Conservation (phyloP, 805 yeast species). For the Kluyveromyces lactis region DNA sequence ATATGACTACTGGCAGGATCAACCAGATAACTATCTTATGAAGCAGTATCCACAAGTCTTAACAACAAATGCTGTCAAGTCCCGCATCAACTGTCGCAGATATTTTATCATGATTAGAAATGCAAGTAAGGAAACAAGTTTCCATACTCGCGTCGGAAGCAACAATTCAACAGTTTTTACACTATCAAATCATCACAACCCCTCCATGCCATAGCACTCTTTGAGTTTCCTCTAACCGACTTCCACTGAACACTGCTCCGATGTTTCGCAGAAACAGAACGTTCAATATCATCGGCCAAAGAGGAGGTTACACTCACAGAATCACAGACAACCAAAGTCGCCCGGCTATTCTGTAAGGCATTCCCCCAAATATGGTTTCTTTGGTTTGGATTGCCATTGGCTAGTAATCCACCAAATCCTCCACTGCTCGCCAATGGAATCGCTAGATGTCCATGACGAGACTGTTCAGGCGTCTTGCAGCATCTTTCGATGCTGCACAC, state of each 20-base stretch:
- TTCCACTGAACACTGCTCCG: slow-evolving; percentile 26
- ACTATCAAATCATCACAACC: slow-evolving; percentile 9
- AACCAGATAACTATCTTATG: slow-evolving; percentile 34
- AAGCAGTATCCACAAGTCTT: slow-evolving; percentile 5
- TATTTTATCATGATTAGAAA: background rate
- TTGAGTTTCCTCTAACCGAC: slow-evolving; percentile 23
- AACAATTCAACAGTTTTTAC: slow-evolving; percentile 12
- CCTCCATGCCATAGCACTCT: slow-evolving; percentile 25
- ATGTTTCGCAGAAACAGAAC: slow-evolving; percentile 17
- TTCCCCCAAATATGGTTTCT: slow-evolving; percentile 24
- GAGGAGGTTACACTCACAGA: slow-evolving; percentile 27
- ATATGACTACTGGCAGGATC: slow-evolving; percentile 46
- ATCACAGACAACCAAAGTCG: slow-evolving; percentile 14
- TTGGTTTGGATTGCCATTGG: slow-evolving; percentile 23
- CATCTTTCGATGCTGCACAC: slow-evolving; percentile 8
- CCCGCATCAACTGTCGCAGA: background rate
- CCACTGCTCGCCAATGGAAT: slow-evolving; percentile 28
- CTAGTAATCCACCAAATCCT: slow-evolving; percentile 30
- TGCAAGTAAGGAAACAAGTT: background rate
- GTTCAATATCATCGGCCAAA: slow-evolving; percentile 25
- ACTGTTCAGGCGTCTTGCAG: slow-evolving; percentile 23
- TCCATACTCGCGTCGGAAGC: background rate
- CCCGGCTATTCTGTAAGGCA: slow-evolving; percentile 21
- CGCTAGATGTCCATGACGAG: slow-evolving; percentile 27
- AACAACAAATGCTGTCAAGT: background rate